Conservation (phyloP, 305 asterid species). For the Lippia alba region DNA sequence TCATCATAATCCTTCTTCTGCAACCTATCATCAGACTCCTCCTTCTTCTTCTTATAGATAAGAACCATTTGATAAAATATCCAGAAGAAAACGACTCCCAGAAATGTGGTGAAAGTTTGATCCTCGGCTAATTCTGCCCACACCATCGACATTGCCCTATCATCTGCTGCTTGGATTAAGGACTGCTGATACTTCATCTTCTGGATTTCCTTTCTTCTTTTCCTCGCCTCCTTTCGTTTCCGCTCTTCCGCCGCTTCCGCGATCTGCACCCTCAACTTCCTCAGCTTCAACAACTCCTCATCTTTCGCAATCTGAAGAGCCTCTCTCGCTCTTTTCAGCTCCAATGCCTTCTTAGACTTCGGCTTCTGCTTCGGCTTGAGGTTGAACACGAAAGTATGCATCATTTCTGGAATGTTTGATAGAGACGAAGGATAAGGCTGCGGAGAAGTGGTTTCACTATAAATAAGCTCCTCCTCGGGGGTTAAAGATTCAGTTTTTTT, state of each 20-base stretch:
- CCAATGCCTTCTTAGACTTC: constrained; percentile 83
- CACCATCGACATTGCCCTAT: constrained; percentile 60
- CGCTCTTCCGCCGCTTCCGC: constrained; percentile 63
- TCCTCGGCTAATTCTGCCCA: constrained; percentile 81
- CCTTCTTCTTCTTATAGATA: constrained; percentile 82
- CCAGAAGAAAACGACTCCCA: constrained; percentile 80
- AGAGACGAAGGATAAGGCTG: constrained; percentile 71
- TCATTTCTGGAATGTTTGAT: constrained; percentile 53
- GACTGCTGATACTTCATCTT: constrained; percentile 55
- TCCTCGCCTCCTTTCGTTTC: constrained; percentile 76
- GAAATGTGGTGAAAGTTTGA: constrained; percentile 65
- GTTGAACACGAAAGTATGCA: constrained; percentile 47
- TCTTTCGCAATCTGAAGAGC: constrained; percentile 52
- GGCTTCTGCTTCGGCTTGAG: constrained; percentile 57
- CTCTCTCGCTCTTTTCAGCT: constrained; percentile 82
- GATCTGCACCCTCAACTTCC: constrained; percentile 58
- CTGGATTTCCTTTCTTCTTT: constrained; percentile 67
- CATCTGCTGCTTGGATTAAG: constrained; percentile 51
- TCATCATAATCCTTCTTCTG: constrained; percentile 97
- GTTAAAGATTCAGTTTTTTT: constrained; percentile 65
- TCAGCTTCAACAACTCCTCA: constrained; percentile 57
- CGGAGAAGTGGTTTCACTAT: too few species aligned
- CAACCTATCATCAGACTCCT: constrained; percentile 93
- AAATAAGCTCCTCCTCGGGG: constrained; percentile 82
- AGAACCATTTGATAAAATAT: constrained; percentile 82